Evolutionary conservation across 257 asterid genomes (phyloP).

Genomic region (Solanum virginianum): DNA sequence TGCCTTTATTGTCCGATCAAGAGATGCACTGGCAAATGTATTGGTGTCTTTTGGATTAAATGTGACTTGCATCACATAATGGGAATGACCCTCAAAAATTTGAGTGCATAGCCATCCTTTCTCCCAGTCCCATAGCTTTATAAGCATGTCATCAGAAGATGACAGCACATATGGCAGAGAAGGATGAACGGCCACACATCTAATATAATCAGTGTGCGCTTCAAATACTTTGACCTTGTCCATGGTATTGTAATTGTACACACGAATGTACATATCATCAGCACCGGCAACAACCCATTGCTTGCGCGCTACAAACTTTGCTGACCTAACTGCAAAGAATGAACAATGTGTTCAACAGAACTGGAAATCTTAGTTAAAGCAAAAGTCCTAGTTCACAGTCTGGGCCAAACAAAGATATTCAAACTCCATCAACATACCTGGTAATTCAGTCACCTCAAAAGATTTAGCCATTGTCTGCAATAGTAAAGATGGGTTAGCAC

Average conservation of each 20-base stretch:
- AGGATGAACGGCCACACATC: conserved; percentile 98
- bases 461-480: conserved; percentile 90
- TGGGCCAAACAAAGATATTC: conserved; percentile 3
- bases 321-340: conserved; percentile 78
- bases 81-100: conserved; percentile 97
- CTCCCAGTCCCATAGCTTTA: conserved; percentile 99
- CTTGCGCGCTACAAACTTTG: conserved; percentile 85
- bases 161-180: conserved; percentile 88
- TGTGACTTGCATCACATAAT: conserved; percentile 98
- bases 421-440: conserved; percentile 45
- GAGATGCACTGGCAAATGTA: conserved; percentile 99
- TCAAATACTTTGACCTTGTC: conserved; percentile 96
- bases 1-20: conserved; percentile 95
- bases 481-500: background rate
- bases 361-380: background rate
- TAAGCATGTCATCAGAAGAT: conserved; percentile 99
- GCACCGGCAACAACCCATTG: conserved; percentile 99
- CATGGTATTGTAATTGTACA: conserved; percentile 96
- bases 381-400: background rate
- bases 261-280: conserved; percentile 95
- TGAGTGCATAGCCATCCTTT: conserved; percentile 96
- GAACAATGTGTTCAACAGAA: conserved; percentile 4
- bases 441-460: conserved; percentile 89
- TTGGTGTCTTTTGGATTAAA: conserved; percentile 97
- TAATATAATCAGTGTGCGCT: conserved; percentile 95